Base-by-base conservation (phyloP, 23 red algal genomes). In the Gracilaria gracilis region DNA sequence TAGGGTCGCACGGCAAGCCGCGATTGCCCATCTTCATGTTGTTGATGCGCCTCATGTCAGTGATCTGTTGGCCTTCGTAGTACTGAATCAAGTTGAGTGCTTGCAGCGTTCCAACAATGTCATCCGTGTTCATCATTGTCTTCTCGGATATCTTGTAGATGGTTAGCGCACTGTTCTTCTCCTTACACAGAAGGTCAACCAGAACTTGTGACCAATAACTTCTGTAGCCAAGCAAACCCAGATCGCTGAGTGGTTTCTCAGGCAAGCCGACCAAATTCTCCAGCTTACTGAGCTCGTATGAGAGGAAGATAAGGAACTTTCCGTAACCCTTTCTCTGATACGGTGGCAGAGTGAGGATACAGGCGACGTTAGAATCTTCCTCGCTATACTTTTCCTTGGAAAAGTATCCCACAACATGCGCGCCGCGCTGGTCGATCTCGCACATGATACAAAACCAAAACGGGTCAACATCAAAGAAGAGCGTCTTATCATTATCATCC, bases 111-210 rank as follows among this genome's bases (percentile, higher is more conserved):
- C 88, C 92, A 49, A 99, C 93, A 58, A 99, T 96, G 82, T 99
- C 97, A 49, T 99, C 97, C 0, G 92, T 96, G 69, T 99, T 96
- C 97, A 99, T 99, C 97, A 99, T 99, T 20, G 97, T 99, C 36
- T 88, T 88, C 38, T 95, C 94, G 25, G 85, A 86, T 23, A 99
- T 99, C 29, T 91, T 91, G 57, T 95, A 83, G 36, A 99, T 92
- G 21, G 72, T 86, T 51, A 99, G 61, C 33, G 95, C 82, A 44
- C 76, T 83, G 33, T 34, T 42, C 19, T 81, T 70, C 51, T 98
- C 96, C 33, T 86, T 92, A n/a, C 79, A 82, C 28, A 99, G 67
- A 58, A 99, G 82, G 79, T 99, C 97, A 23, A 99, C 88, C 24
- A 99, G 90, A 61, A 99, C 88, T 36, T 96, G 90, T 25, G 90